Base-by-base conservation (phyloP, 768 basidiomycete species). In the Trametes sanguinea region DNA sequence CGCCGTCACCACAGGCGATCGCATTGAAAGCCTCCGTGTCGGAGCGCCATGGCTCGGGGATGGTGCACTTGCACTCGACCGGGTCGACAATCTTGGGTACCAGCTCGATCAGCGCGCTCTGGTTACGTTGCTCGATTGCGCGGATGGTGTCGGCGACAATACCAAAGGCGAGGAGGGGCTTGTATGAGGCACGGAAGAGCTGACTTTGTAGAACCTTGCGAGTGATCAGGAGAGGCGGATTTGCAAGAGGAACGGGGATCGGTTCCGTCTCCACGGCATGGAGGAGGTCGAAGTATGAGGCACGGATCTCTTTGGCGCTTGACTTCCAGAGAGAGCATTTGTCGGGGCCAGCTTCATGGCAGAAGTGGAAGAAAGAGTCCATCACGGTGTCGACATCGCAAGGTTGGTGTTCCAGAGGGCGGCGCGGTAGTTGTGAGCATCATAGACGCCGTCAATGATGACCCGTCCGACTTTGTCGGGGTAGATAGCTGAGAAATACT, bases 381-480 rank as follows among this genome's bases (percentile, higher is more conserved):
- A 71, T 57, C 33, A 65, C 66, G 27, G 64, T 65, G 33, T 73
- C 69, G 3, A 57, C 69, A 61, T 72, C 37, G 63, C 16, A 0
- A 73, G 63, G 57, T 69, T 71, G 13, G 65, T 58, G 48, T 57
- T 66, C 69, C 71, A 72, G 6, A 53, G 44, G 16, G 51, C 44
- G 33, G 43, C 51, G 16, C 61, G 57, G 61, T 69, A 69, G 65
- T 69, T 67, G 30, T 69, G 47, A 3, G 62, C 53, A 61, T 74
- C 71, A n/a, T 58, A 67, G 4, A 74, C 71, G 42, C 74, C 74
- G 55, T 75, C 74, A 30, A 75, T 67, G 40, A 74, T 63, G 2
- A 75, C 37, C 3, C 72, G 67, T 22, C 65, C 74, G 6, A 75
- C 68, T 54, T 75, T 68, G 62, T 74, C 69, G 10, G 74, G 74